Evolutionary conservation across 176 grass and related monocot species (phyloP).

Genomic region (Phyllostachys edulis): DNA sequence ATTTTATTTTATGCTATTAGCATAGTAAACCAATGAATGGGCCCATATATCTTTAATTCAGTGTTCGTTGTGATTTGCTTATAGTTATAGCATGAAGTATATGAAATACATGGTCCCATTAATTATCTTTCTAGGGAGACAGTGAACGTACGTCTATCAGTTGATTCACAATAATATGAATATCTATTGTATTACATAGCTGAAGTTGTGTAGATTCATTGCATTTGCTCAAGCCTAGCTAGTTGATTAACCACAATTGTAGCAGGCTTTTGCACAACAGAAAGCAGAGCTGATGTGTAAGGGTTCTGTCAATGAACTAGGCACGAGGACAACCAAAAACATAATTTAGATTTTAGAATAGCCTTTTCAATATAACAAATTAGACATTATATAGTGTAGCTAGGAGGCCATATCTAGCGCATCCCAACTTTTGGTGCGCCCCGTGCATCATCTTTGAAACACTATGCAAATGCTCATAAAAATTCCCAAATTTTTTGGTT

Average conservation of each 20-base stretch:
- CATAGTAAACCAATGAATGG: not conserved
- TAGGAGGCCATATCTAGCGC: too few species aligned
- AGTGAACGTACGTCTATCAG: not conserved
- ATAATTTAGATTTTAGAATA: not conserved
- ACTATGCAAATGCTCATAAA: too few species aligned
- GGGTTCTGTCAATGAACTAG: not conserved
- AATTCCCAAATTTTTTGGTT: too few species aligned
- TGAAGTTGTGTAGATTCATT: not conserved
- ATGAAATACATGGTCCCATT: not conserved
- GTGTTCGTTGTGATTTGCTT: not conserved
- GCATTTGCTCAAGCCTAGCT: not conserved
- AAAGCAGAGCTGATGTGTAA: constrained; percentile 30
- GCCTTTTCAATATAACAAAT: not conserved
- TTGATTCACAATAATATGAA: not conserved
- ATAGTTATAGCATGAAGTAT: not conserved
- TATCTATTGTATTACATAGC: not conserved
- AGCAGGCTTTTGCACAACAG: constrained; percentile 12
- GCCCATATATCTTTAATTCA: not conserved
- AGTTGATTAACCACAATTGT: constrained; percentile 6
- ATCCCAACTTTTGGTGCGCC: too few species aligned
- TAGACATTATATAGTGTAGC: not conserved
- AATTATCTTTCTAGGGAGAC: not conserved
- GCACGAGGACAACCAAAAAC: not conserved
- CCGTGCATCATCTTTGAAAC: too few species aligned
- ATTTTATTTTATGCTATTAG: not conserved